Percentiles rank a stretch among this genome's conserved stretches.
phyloP scores from a whole-genome alignment of 1,139 yeast species.

The Blastobotrys serpentis region DNA sequence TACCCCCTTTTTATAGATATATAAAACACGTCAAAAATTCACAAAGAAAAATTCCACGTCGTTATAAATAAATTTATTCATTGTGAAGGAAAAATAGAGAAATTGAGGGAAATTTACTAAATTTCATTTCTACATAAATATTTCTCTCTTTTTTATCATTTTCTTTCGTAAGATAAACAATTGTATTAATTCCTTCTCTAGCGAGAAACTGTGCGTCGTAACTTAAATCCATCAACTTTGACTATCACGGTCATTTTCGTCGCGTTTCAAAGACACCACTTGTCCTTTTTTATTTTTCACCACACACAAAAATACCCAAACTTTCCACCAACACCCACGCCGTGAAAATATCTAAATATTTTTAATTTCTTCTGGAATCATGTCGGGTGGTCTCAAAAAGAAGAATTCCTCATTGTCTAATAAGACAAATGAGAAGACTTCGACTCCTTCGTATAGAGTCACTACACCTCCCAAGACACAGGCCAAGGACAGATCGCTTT shows the following conservation, averaged over 20 bases:
- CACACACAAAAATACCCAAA: background rate
- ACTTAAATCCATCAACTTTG: no score
- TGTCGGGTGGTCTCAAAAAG: background rate
- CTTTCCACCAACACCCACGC: background rate
- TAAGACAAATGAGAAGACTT: background rate
- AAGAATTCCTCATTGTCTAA: background rate
- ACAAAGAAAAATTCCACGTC: background rate
- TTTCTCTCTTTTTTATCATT: no score
- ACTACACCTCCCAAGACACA: constrained; percentile 48
- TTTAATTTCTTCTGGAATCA: background rate
- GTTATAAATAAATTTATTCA: no score
- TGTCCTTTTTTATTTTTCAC: constrained; percentile 1
- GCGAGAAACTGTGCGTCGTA: no score
- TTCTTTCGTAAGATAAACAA: no score
- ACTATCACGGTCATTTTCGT: background rate
- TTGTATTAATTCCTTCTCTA: no score
- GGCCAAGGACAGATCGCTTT: constrained; percentile 34
- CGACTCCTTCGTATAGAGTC: constrained; percentile 34
- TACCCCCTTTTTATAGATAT: no score
- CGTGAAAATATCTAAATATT: background rate
- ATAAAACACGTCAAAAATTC: background rate
- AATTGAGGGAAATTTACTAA: no score
- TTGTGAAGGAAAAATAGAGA: no score
- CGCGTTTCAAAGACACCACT: constrained; percentile 1
- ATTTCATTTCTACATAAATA: no score